phyloP scores from a whole-genome alignment of 139 green algal genomes.

The Dunaliella sp. region DNA sequence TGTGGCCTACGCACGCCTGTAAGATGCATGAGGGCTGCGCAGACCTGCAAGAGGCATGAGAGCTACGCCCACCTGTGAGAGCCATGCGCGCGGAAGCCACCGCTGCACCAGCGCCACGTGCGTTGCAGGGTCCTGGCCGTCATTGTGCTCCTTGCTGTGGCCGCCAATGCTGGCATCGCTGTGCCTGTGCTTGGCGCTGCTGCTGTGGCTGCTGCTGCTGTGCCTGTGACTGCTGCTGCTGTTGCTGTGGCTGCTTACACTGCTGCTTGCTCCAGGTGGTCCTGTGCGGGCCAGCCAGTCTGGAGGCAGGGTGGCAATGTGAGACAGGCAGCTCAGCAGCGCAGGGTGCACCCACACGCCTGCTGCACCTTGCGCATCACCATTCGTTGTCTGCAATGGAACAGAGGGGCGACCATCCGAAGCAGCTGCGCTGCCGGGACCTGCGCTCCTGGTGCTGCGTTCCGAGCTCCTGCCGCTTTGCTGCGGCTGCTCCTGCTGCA shows the following conservation, averaged over 20 bases:
- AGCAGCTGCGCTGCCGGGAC: no score
- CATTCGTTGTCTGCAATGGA: no score
- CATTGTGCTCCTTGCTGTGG: not conserved
- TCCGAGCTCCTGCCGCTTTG: not conserved
- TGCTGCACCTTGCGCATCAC: no score
- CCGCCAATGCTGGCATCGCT: not conserved
- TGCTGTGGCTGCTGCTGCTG: not conserved
- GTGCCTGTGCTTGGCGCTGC: not conserved
- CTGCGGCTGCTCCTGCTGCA: not conserved
- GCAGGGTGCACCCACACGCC: not conserved
- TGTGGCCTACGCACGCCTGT: no score
- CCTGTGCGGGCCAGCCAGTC: not conserved
- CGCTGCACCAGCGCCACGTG: not conserved
- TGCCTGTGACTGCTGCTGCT: not conserved
- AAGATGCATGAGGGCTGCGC: no score
- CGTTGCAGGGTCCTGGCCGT: not conserved
- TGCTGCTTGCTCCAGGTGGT: no score
- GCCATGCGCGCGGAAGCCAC: not conserved
- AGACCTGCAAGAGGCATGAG: no score
- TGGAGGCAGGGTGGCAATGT: not conserved
- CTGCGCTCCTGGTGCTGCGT: no score
- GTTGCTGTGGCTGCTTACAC: no score
- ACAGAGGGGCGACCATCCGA: no score
- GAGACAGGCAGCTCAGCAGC: not conserved
- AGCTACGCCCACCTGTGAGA: no score